Conservation (phyloP, 352 stramenopile species). For the Phytophthora citricola region DNA sequence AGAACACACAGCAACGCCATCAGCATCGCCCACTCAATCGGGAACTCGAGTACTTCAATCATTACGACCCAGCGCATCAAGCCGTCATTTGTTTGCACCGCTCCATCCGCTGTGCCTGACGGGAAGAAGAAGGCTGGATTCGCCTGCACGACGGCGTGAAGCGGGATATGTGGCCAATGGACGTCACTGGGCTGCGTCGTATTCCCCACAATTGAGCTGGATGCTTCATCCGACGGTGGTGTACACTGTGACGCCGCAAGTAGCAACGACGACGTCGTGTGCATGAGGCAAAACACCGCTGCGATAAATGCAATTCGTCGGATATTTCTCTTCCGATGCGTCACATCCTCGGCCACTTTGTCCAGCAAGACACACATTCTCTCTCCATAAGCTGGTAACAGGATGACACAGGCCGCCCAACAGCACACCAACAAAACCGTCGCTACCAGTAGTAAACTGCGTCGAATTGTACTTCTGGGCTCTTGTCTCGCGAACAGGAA, state of each 20-base stretch:
- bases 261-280: slow-evolving; percentile 51
- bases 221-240: slow-evolving; percentile 21
- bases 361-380: slow-evolving; percentile 64
- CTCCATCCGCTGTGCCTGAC: slow-evolving; percentile 24
- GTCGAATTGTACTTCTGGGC: slow-evolving; percentile 36
- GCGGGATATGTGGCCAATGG: slow-evolving; percentile 43
- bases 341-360: slow-evolving; percentile 60
- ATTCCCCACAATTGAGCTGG: slow-evolving; percentile 24
- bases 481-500: slow-evolving; percentile 48
- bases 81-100: slow-evolving; percentile 22
- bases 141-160: slow-evolving; percentile 55
- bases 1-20: slow-evolving; percentile 68
- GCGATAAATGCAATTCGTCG: slow-evolving; percentile 65
- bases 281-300: slow-evolving; percentile 64
- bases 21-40: slow-evolving; percentile 64
- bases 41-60: slow-evolving; percentile 68
- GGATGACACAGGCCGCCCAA: slow-evolving; percentile 55
- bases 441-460: slow-evolving; percentile 55
- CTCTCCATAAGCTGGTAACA: slow-evolving; percentile 59
- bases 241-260: slow-evolving; percentile 54
- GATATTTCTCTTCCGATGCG: slow-evolving; percentile 61
- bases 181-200: slow-evolving; percentile 19
- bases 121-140: slow-evolving; percentile 78
- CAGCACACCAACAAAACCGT: slow-evolving; percentile 55
- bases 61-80: slow-evolving; percentile 66